Conservation (phyloP, 306 rosid genomes). For the Ammopiptanthus mongolicus region DNA sequence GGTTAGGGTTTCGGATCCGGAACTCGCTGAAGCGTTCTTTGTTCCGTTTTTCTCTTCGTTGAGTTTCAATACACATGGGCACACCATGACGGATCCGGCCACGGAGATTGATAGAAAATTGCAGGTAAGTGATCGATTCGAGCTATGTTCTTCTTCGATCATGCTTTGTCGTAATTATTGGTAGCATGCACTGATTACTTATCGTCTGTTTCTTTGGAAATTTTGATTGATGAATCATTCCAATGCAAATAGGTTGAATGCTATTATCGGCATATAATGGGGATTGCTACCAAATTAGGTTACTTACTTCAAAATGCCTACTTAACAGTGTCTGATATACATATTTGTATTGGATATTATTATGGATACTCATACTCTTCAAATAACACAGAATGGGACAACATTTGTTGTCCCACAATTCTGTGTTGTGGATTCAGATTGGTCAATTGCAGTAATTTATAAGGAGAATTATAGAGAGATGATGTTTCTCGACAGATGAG, state of each 20-base stretch:
- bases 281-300: too few relatives aligned
- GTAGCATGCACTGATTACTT: not conserved
- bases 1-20: slow-evolving; percentile 83
- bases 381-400: not conserved
- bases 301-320: too few relatives aligned
- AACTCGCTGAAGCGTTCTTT: slow-evolving; percentile 72
- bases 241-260: not conserved
- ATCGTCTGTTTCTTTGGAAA: not conserved
- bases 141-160: not conserved
- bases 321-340: not conserved
- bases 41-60: slow-evolving; percentile 92
- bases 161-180: too few relatives aligned
- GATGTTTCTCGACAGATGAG: too few relatives aligned
- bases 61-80: slow-evolving; percentile 89
- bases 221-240: not conserved
- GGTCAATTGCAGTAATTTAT: too few relatives aligned
- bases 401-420: too few relatives aligned
- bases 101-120: slow-evolving; percentile 71
- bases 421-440: too few relatives aligned
- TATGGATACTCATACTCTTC: not conserved
- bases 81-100: slow-evolving; percentile 78
- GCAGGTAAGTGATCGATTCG: slow-evolving; percentile 48
- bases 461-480: too few relatives aligned
- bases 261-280: not conserved
- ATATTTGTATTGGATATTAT: too few relatives aligned